These are phyloP conservation scores for Endoconidiophora laricicola DNA, from an alignment of 2,329 filamentous ascomycete species.

Conservation along the genomic window DNA sequence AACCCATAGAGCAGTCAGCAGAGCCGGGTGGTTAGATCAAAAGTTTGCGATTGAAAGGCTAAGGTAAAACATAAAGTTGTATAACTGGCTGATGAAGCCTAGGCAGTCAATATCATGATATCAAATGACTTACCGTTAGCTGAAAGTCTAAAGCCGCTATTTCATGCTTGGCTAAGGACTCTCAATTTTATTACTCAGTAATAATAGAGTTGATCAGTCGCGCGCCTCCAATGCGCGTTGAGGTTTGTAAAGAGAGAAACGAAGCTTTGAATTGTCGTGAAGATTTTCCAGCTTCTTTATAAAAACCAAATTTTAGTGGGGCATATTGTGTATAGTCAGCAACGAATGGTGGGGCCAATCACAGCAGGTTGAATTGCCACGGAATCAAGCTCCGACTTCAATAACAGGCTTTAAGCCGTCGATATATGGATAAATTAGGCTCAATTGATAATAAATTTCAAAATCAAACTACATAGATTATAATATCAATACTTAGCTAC, in stretches of 20 bases:
- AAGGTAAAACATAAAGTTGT: not conserved
- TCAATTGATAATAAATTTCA: not conserved
- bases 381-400: not conserved
- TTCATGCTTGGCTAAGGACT: not conserved
- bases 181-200: not conserved
- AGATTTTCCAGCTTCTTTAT: not conserved
- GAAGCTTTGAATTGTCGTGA: not conserved
- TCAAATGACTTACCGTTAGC: no score
- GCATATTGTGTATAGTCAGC: not conserved
- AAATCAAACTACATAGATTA: not conserved
- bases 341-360: not conserved
- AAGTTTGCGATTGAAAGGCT: not conserved
- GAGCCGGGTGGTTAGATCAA: conserved; percentile 11
- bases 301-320: not conserved
- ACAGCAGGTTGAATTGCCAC: no score
- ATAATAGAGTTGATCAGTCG: not conserved
- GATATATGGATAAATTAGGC: not conserved
- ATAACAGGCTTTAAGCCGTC: not conserved
- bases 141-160: no score
- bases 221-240: not conserved
- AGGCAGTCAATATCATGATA: no score
- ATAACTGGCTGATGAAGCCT: no score
- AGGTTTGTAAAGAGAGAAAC: not conserved
- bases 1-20: conserved; percentile 12
- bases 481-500: not conserved